These are phyloP conservation scores for Kurtzmaniella fragi DNA, from an alignment of 805 yeast species.

Conservation along the genomic window DNA sequence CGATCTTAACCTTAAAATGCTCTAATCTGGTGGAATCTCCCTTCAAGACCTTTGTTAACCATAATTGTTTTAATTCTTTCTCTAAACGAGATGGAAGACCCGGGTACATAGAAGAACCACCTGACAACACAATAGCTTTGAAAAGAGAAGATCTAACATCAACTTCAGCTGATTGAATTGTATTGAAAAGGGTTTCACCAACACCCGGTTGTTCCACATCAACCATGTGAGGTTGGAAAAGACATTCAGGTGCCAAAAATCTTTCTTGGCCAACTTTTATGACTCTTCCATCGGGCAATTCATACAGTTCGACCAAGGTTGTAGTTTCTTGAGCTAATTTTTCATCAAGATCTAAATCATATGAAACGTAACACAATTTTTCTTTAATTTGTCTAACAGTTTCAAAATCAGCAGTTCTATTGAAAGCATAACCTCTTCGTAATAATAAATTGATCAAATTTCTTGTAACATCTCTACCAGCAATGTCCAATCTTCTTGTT, in stretches of 20 bases:
- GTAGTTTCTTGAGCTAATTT: conserved; percentile 93
- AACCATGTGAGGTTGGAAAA: conserved; percentile 92
- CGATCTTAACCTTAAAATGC: conserved; percentile 93
- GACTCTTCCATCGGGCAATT: conserved; percentile 93
- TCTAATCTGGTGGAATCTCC: conserved; percentile 83
- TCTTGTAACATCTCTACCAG: conserved; percentile 98
- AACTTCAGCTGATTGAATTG: conserved; percentile 91
- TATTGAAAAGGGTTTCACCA: conserved; percentile 87
- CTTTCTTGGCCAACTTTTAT: conserved; percentile 94
- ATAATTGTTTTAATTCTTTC: conserved; percentile 91
- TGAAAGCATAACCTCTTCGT: conserved; percentile 96
- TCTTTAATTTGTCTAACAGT: conserved; percentile 98
- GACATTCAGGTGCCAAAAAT: conserved; percentile 94
- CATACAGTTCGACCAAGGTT: conserved; percentile 83
- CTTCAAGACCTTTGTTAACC: conserved; percentile 84
- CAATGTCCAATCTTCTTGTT: conserved; percentile 89
- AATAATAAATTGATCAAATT: conserved; percentile 84
- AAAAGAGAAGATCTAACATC: conserved; percentile 85
- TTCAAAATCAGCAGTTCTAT: conserved; percentile 97
- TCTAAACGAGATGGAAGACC: conserved; percentile 95
- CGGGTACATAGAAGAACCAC: conserved; percentile 98
- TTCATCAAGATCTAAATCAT: conserved; percentile 86
- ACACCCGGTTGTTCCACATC: conserved; percentile 97
- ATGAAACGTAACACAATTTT: conserved; percentile 90
- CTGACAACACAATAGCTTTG: conserved; percentile 90